Conservation (phyloP, 352 stramenopile species). For the Phytophthora capsici region DNA sequence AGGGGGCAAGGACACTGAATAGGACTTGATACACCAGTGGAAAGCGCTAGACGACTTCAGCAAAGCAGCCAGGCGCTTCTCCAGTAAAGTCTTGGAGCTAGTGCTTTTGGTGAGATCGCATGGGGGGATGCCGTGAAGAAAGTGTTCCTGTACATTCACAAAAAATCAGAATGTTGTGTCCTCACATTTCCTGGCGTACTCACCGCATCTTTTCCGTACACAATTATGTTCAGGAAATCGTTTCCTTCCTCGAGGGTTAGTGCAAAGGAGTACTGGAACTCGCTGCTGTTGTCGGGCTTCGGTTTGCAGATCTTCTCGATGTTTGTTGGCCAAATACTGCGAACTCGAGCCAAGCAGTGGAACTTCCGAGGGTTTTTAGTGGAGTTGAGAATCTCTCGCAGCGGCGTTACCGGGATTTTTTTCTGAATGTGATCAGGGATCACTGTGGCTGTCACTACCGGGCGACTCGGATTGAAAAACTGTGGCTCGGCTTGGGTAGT, state of each 20-base stretch:
- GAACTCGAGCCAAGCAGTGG: conserved; percentile 58
- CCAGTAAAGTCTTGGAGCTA: conserved; percentile 54
- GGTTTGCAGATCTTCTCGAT: conserved; percentile 59
- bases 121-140: conserved; percentile 72
- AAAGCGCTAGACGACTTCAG: conserved; percentile 23
- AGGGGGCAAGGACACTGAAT: conserved; percentile 37
- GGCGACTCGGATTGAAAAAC: not conserved
- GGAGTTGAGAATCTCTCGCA: conserved; percentile 42
- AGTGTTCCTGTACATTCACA: conserved; percentile 52
- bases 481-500: not conserved
- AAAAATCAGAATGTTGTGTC: not conserved
- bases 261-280: conserved; percentile 78
- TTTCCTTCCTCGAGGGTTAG: conserved; percentile 58
- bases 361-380: conserved; percentile 64
- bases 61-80: conserved; percentile 58
- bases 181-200: conserved; percentile 9
- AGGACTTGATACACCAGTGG: conserved; percentile 82
- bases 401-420: conserved; percentile 51
- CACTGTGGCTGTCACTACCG: conserved; percentile 32
- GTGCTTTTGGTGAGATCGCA: conserved; percentile 65
- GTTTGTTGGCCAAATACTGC: conserved; percentile 53
- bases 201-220: conserved; percentile 77
- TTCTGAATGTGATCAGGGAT: conserved; percentile 56
- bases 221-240: conserved; percentile 65
- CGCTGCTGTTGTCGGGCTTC: conserved; percentile 23